Evolutionary conservation across 768 basidiomycete species (phyloP).

Genomic region (Mycena metata): DNA sequence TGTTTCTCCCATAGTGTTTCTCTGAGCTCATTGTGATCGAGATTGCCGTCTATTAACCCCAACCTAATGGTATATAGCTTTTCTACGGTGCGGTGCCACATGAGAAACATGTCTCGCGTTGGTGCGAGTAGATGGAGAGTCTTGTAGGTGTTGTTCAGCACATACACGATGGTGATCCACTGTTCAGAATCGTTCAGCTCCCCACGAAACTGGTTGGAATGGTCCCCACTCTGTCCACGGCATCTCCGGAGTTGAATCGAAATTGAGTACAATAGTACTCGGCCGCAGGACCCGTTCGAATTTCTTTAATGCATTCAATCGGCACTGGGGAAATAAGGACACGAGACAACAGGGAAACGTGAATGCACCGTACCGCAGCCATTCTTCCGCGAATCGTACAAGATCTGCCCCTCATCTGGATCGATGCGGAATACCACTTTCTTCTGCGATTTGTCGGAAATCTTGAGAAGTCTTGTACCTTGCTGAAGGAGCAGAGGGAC

Average conservation of each 20-base stretch:
- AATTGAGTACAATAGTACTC: conserved; percentile 83
- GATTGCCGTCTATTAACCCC: conserved; percentile 77
- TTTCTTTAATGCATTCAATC: conserved; percentile 91
- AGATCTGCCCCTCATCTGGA: conserved; percentile 83
- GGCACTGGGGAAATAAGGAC: conserved; percentile 68
- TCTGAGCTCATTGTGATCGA: conserved; percentile 76
- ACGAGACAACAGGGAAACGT: neutral
- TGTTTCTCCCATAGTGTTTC: conserved; percentile 87
- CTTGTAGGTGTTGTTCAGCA: conserved; percentile 84
- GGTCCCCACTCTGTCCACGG: conserved; percentile 58
- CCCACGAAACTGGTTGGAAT: neutral
- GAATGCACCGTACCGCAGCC: conserved; percentile 66
- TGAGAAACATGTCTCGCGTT: conserved; percentile 61
- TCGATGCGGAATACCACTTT: conserved; percentile 79
- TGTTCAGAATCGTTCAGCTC: conserved; percentile 46
- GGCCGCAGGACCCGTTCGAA: conserved; percentile 83
- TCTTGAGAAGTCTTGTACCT: conserved; percentile 86
- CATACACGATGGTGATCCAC: conserved; percentile 92
- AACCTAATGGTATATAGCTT: conserved; percentile 77
- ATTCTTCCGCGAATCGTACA: conserved; percentile 81
- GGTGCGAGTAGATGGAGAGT: conserved; percentile 87
- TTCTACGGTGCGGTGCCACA: conserved; percentile 77
- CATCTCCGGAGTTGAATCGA: conserved; percentile 73
- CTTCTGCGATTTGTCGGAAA: conserved; percentile 83
- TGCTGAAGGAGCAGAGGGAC: conserved; percentile 71